phyloP scores from a whole-genome alignment of 208 protist genomes.

The Leishmania tarentolae region DNA sequence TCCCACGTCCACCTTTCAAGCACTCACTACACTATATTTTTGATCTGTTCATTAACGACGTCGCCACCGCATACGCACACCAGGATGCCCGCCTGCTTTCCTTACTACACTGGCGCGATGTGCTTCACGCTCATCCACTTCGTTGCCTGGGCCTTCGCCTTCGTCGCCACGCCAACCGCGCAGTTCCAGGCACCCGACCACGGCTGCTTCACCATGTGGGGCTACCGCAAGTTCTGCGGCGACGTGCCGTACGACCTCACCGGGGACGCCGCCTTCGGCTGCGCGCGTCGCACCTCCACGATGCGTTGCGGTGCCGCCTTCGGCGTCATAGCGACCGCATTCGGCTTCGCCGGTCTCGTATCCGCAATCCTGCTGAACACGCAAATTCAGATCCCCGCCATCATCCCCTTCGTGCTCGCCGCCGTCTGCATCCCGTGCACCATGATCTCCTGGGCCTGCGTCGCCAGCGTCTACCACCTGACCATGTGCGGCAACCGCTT shows the following conservation, averaged over 20 bases:
- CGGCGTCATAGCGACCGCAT: conserved; percentile 37
- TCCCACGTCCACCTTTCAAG: not conserved
- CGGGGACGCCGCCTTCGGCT: conserved; percentile 31
- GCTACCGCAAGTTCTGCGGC: conserved; percentile 39
- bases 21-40: not conserved
- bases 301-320: conserved; percentile 46
- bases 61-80: not conserved
- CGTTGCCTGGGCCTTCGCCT: conserved; percentile 41
- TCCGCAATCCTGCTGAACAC: conserved; percentile 36
- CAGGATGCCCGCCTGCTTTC: conserved; percentile 23
- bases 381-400: conserved; percentile 14
- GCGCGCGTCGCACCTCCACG: conserved; percentile 26
- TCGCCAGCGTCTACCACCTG: conserved; percentile 41
- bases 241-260: conserved; percentile 29
- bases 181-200: conserved; percentile 24
- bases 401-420: conserved; percentile 34
- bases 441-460: conserved; percentile 50
- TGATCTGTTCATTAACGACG: not conserved
- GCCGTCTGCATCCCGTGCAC: conserved; percentile 37
- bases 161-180: conserved; percentile 41
- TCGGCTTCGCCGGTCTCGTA: conserved; percentile 38
- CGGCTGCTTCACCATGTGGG: conserved; percentile 56
- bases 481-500: conserved; percentile 35
- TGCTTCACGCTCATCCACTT: conserved; percentile 37
- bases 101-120: conserved; percentile 34